Conservation (phyloP, 1,139 yeast genomes). For the Suhomyces anneliseae region DNA sequence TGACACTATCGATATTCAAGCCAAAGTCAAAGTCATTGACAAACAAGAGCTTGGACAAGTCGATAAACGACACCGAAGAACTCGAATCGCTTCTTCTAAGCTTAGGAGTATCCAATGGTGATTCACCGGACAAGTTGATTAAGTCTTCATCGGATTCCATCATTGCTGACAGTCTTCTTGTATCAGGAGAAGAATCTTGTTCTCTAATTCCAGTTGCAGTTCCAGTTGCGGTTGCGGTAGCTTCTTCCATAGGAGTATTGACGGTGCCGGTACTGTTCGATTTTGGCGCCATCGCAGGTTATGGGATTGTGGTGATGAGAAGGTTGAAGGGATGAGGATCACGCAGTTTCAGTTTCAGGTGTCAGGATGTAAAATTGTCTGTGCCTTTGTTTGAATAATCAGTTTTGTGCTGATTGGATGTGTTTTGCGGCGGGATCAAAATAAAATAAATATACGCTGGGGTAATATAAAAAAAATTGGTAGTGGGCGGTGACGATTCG, state of each 20-base stretch:
- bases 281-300: background rate
- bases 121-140: constrained; percentile 5
- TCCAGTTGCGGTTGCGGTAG: no score
- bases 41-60: constrained; percentile 38
- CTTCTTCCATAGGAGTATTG: background rate
- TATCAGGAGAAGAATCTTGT: background rate
- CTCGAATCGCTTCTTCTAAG: constrained; percentile 32
- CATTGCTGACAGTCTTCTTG: background rate
- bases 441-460: no score
- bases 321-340: background rate
- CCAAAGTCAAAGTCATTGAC: constrained; percentile 49
- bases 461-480: no score
- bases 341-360: no score
- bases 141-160: constrained; percentile 10
- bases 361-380: no score
- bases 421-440: no score
- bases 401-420: no score
- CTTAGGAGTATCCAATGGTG: constrained; percentile 5
- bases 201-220: no score
- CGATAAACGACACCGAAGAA: constrained; percentile 37
- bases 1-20: constrained; percentile 37
- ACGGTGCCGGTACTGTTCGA: background rate
- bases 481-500: no score
- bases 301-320: background rate
- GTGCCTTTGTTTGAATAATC: no score